These are phyloP conservation scores for Tolypocladium pustulatum DNA, from an alignment of 2,329 filamentous ascomycete genomes.

Conservation along the genomic window DNA sequence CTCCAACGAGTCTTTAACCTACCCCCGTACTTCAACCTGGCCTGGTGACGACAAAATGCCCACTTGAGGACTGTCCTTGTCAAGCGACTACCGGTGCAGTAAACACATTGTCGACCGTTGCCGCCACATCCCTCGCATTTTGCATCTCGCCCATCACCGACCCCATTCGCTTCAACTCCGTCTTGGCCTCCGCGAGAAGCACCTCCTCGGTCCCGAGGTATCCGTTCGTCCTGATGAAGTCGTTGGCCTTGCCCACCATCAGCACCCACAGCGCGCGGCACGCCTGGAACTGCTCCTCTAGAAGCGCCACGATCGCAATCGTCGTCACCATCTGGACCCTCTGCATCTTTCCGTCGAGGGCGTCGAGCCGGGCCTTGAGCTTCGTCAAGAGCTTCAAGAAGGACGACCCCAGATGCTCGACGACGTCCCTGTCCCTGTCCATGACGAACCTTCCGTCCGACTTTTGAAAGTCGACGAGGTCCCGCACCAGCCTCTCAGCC, in stretches of 20 bases:
- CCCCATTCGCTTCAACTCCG: neutral
- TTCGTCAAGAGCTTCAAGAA: neutral
- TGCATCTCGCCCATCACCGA: neutral
- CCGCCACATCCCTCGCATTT: neutral
- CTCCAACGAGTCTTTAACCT: no score
- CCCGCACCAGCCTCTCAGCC: neutral
- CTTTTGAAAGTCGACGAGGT: neutral
- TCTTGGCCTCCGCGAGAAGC: neutral
- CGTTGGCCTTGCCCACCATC: slow-evolving; percentile 1
- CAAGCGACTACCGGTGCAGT: neutral
- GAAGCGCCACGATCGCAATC: neutral
- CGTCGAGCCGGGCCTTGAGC: neutral
- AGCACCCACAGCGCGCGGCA: slow-evolving; percentile 3
- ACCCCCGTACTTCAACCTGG: no score
- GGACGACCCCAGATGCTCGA: neutral
- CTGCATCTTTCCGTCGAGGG: neutral
- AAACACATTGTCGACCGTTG: neutral
- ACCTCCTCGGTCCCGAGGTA: neutral
- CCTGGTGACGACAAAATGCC: no score
- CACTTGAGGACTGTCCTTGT: neutral
- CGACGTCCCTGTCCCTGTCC: neutral
- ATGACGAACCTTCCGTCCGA: neutral
- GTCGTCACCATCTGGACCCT: neutral
- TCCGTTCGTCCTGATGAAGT: neutral
- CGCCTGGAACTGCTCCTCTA: slow-evolving; percentile 1